Percentiles rank a stretch among this genome's conserved stretches.
These are phyloP conservation scores for Madurella fahalii DNA, from an alignment of 2,329 filamentous ascomycete genomes.

Conservation along the genomic window DNA sequence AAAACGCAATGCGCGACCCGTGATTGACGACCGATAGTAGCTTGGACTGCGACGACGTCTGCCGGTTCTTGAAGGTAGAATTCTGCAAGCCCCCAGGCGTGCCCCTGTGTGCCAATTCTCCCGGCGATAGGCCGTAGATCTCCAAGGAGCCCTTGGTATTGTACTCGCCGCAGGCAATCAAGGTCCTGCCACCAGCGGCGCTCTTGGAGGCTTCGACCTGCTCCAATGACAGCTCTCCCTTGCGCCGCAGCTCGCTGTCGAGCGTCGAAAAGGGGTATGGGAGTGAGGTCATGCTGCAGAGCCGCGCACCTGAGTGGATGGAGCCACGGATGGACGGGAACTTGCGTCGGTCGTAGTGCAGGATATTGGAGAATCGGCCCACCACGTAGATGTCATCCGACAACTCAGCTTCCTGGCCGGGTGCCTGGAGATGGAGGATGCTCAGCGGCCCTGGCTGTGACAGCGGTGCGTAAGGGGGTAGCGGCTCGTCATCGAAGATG, in stretches of 20 bases:
- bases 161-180: conserved; percentile 85
- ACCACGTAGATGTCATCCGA: conserved; percentile 83
- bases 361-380: conserved; percentile 81
- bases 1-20: conserved; percentile 75
- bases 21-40: conserved; percentile 78
- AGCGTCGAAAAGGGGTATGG: conserved; percentile 63
- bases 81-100: conserved; percentile 37
- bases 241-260: conserved; percentile 55
- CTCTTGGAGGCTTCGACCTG: conserved; percentile 52
- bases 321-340: conserved; percentile 75
- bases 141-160: conserved; percentile 88
- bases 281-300: conserved; percentile 68
- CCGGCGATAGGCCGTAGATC: conserved; percentile 63
- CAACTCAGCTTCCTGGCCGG: conserved; percentile 48
- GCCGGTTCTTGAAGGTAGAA: conserved; percentile 68
- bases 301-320: conserved; percentile 76
- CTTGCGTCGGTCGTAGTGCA: conserved; percentile 83
- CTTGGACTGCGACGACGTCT: conserved; percentile 76
- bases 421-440: conserved; percentile 69
- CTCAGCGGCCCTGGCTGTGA: conserved; percentile 78
- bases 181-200: conserved; percentile 53
- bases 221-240: conserved; percentile 51
- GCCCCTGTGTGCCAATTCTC: conserved; percentile 16
- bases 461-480: conserved; percentile 63
- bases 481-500: conserved; percentile 50